These are phyloP conservation scores for Gossypium sturtianum DNA, from an alignment of 345 rosid species.

Conservation along the genomic window DNA sequence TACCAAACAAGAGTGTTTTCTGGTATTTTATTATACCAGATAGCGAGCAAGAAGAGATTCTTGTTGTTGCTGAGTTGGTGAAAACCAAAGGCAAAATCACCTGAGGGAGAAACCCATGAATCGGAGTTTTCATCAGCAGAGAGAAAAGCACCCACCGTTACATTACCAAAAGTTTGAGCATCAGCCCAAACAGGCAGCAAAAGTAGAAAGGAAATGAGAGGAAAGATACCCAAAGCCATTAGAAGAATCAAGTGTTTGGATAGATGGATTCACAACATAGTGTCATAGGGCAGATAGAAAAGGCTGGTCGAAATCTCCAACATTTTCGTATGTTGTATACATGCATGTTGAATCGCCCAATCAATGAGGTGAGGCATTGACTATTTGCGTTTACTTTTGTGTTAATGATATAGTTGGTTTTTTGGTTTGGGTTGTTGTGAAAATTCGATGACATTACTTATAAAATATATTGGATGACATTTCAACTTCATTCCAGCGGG, in stretches of 20 bases:
- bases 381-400: no score
- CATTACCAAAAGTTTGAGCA: constrained; percentile 2
- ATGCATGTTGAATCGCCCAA: no score
- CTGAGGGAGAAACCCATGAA: constrained; percentile 24
- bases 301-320: no score
- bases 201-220: neutral
- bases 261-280: neutral
- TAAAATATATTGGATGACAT: no score
- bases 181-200: neutral
- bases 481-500: no score
- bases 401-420: no score
- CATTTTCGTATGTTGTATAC: no score
- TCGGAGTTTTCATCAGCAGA: neutral
- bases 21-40: constrained; percentile 39
- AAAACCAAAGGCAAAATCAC: constrained; percentile 44
- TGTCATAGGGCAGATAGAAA: no score
- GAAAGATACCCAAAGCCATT: neutral
- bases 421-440: no score
- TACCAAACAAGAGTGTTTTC: constrained; percentile 34
- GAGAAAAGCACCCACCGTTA: neutral
- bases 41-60: constrained; percentile 21
- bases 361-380: no score
- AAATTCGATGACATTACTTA: no score
- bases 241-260: neutral
- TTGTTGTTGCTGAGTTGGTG: neutral